Evolutionary conservation across 257 asterid species (phyloP), one percentile per base, ranked within the genome.

Genomic region (Solanum peruvianum): DNA sequence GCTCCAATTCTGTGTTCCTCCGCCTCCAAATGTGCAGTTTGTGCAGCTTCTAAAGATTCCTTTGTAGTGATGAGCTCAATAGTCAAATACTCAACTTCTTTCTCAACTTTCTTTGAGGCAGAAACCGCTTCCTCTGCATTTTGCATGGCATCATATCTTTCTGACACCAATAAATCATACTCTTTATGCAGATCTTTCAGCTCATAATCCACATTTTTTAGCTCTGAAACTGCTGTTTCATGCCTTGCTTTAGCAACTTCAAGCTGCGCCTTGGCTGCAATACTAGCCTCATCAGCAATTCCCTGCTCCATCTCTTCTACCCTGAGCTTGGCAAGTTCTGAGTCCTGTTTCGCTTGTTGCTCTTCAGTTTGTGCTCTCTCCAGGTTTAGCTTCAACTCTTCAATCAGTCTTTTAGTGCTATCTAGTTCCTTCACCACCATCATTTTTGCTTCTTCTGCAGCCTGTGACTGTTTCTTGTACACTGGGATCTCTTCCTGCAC

Each of bases 251-350:
- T 92, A 29, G 99, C 98, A 5, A 97, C 99, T 93, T 97, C 99
- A 35, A 97, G 95, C 94, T 97, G 98, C 9, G 94, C 99, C 94
- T 91, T 97, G 91, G 98, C 98, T 2, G 99, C 99, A 83, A 93
- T 87, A 86, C 99, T 94, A 64, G 97, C 91, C 83, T 93, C 99
- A 37, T 94, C 97, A 3, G 98, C 93, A 78, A 97, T 93, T 70
- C 98, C 99, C 86, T 94, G 94, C 88, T 95, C 98, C 90, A 97
- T 91, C 93, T 97, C 98, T 89, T 95, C 99, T 21, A 94, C 93
- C 84, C 99, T 89, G 56, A 96, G 98, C 86, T 89, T 94, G 49
- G 98, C 98, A 21, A 96, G 98, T 82, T 97, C 99, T 11, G 98
- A 92, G 88, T 96, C 99, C 87, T 97, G 98, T 89, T 91, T 96